phyloP scores from a whole-genome alignment of 2,329 filamentous ascomycete genomes.

The Phialophora tarda region DNA sequence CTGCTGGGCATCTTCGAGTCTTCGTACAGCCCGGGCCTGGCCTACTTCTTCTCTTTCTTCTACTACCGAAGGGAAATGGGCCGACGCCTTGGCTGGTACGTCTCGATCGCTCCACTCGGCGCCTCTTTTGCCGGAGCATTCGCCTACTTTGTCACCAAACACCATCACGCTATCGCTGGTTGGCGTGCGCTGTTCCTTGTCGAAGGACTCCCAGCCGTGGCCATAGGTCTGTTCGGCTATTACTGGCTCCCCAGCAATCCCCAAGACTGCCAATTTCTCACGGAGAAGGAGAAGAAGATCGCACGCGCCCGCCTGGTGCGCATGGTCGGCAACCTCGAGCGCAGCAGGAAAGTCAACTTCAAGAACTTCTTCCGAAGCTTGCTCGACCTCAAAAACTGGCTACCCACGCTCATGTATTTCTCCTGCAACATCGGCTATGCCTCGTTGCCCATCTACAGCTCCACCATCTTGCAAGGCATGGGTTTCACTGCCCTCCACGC shows the following conservation, averaged over 20 bases:
- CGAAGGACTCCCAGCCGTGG: constrained; percentile 81
- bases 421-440: constrained; percentile 69
- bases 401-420: constrained; percentile 61
- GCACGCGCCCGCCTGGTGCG: constrained; percentile 55
- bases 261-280: constrained; percentile 67
- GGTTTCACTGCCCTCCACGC: constrained; percentile 44
- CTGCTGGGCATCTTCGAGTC: constrained; percentile 48
- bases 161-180: constrained; percentile 70
- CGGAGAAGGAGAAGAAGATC: constrained; percentile 68
- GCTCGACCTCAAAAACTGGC: constrained; percentile 55
- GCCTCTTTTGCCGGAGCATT: constrained; percentile 77
- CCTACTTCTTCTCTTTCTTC: constrained; percentile 62
- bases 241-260: constrained; percentile 76
- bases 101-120: constrained; percentile 68
- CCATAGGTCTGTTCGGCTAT: constrained; percentile 76
- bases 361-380: constrained; percentile 44
- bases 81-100: constrained; percentile 61
- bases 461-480: constrained; percentile 47
- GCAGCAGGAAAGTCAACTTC: constrained; percentile 20
- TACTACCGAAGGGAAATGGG: constrained; percentile 64
- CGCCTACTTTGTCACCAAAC: constrained; percentile 68
- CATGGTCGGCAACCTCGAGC: constrained; percentile 34
- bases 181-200: constrained; percentile 84
- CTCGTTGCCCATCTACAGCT: constrained; percentile 68
- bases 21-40: constrained; percentile 50